phyloP scores from a whole-genome alignment of 2,329 filamentous ascomycete species.

The Nigrospora sphaerica region DNA sequence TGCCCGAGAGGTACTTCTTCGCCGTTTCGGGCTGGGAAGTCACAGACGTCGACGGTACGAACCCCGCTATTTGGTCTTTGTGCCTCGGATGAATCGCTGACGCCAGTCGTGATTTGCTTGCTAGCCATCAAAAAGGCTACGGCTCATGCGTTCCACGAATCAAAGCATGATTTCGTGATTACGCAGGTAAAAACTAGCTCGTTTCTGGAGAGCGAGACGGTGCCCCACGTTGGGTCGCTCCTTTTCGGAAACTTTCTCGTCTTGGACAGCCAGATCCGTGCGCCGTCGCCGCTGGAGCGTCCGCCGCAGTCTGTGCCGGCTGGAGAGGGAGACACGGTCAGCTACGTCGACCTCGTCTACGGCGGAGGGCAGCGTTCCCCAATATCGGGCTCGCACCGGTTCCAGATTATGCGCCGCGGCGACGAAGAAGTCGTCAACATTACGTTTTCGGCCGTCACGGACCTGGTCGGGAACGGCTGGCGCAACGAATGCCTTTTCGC shows the following conservation, averaged over 20 bases:
- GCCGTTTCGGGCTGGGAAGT: neutral
- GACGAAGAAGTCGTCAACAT: neutral
- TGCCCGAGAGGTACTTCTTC: neutral
- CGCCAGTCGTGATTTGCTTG: too few relatives aligned
- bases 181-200: too few relatives aligned
- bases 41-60: neutral
- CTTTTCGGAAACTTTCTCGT: conserved; percentile 2
- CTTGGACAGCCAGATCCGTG: neutral
- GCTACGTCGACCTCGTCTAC: neutral
- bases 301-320: too few relatives aligned
- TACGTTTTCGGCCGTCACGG: neutral
- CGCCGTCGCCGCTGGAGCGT: too few relatives aligned
- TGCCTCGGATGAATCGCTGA: neutral
- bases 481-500: neutral
- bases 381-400: neutral
- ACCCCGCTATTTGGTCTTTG: neutral
- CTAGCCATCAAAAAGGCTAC: too few relatives aligned
- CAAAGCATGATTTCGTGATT: too few relatives aligned
- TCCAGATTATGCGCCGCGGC: neutral
- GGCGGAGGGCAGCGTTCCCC: neutral
- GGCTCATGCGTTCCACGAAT: too few relatives aligned
- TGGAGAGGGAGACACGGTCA: neutral
- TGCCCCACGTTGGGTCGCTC: neutral
- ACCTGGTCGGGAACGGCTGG: neutral
- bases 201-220: too few relatives aligned